Base-by-base conservation (phyloP, 164 flowering plant genomes). In the Cinnamomum chago region DNA sequence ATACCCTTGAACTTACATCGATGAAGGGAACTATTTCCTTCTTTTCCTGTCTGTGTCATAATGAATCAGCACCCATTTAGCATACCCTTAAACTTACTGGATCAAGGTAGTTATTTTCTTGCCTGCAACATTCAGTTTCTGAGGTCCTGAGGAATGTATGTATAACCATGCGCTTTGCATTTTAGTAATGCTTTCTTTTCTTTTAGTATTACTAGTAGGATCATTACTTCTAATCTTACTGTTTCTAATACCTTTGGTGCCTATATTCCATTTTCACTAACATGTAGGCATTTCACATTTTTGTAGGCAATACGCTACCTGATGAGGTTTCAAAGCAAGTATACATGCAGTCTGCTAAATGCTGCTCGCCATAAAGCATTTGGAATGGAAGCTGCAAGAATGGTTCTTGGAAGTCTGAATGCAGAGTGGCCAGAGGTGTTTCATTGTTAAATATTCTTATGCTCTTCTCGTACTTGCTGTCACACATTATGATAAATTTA, bases 331-430 rank as follows among this genome's bases (percentile, higher is more conserved):
- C 90, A 76, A 72, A 88, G 90, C 23, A 86, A 83, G 74, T 89
- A 91, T 75, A 87, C 86, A 20, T 89, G 96, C 67, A 75, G 79
- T 71, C 82, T 89, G 73, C 27, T 92, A 84, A 95, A 95, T 81
- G 77, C 60, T 67, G 99, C 92, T 17, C 90, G 99, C 4, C 97
- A 95, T 79, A 85, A 79, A 62, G 91, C 97, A 66, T 95, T 95
- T 77, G 99, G 99, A 67, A 30, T 73, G 75, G 90, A 90, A 85
- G 99, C 98, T 76, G 99, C 99, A 15, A 77, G 80, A 77, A 81
- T 90, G 86, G 96, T 89, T 74, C 81, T 89, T 58, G 67, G 79
- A 35, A 80, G 77, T 72, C 73, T 78, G 68, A 65, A 23, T 22
- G 77, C 70, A 47, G 79, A 84, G 68, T 84, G 85, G 90, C 87